Conservation (phyloP, 2,329 filamentous ascomycete genomes). For the Coniochaeta hoffmannii region DNA sequence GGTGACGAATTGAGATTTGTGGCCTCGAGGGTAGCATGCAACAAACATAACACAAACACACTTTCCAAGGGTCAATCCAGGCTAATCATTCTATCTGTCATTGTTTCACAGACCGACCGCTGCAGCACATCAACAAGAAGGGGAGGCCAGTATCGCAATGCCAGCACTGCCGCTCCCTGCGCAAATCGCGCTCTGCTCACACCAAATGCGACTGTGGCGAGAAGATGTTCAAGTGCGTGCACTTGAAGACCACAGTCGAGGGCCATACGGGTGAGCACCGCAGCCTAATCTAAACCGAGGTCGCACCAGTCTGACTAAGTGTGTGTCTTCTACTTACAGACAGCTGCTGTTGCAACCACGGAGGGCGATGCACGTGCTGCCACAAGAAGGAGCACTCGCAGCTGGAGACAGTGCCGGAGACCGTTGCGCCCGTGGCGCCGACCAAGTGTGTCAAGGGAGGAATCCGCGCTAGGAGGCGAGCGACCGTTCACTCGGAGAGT, state of each 20-base stretch:
- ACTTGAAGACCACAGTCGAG: slow-evolving; percentile 49
- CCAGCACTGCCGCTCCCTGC: slow-evolving; percentile 89
- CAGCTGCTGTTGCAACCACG: slow-evolving; percentile 65
- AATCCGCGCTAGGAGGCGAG: slow-evolving; percentile 28
- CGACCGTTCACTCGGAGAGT: slow-evolving; percentile 55
- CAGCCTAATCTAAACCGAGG: slow-evolving; percentile 15
- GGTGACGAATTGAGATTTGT: slow-evolving; percentile 3
- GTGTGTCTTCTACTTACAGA: slow-evolving; percentile 31
- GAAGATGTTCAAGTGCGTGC: slow-evolving; percentile 68
- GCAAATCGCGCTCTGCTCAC: slow-evolving; percentile 92
- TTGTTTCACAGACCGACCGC: slow-evolving; percentile 64
- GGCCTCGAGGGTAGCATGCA: slow-evolving; percentile 9
- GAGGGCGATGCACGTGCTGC: slow-evolving; percentile 57
- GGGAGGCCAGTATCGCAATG: slow-evolving; percentile 97
- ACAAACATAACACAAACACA: slow-evolving; percentile 4
- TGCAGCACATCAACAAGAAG: slow-evolving; percentile 96
- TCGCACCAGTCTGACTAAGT: slow-evolving; percentile 20
- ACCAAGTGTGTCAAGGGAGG: slow-evolving; percentile 29
- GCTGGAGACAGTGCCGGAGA: slow-evolving; percentile 58
- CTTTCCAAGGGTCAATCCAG: slow-evolving; percentile 8
- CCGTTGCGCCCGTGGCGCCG: slow-evolving; percentile 42
- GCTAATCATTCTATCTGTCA: slow-evolving; percentile 15
- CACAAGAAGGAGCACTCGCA: slow-evolving; percentile 52
- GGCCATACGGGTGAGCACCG: slow-evolving; percentile 50
- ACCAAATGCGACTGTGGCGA: slow-evolving; percentile 96